Conservation (phyloP, 2,329 filamentous ascomycete genomes). For the Paecilomyces formosus region DNA sequence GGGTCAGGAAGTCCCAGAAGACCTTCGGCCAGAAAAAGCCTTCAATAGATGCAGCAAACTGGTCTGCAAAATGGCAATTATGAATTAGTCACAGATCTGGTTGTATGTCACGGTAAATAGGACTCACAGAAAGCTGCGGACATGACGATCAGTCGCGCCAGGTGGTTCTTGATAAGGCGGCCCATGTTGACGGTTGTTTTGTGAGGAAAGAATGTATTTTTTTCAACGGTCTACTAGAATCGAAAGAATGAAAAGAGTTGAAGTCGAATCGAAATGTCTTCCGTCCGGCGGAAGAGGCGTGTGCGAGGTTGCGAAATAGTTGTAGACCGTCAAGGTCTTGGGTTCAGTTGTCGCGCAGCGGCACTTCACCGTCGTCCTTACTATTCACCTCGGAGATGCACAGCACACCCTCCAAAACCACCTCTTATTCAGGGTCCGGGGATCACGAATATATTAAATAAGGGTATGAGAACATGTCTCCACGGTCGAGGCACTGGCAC, state of each 20-base stretch:
- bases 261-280: constrained; percentile 5
- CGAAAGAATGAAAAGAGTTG: constrained; percentile 1
- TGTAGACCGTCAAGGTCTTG: background rate
- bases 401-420: background rate
- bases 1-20: constrained; percentile 95
- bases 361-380: constrained; percentile 3
- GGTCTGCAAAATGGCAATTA: constrained; percentile 52
- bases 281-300: constrained; percentile 19
- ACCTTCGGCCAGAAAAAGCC: constrained; percentile 98
- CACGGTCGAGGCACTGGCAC: background rate
- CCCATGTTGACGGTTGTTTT: constrained; percentile 57
- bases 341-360: constrained; percentile 6
- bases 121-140: constrained; percentile 68
- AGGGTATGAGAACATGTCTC: background rate
- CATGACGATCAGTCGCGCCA: constrained; percentile 88
- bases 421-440: background rate
- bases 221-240: background rate
- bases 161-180: constrained; percentile 98
- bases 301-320: background rate
- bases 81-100: constrained; percentile 8
- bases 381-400: background rate
- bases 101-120: background rate
- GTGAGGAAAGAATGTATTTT: background rate
- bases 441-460: background rate
- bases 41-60: constrained; percentile 74